A percentile compares a stretch with the other conserved stretches of the same genome.
Evolutionary conservation across 1,284 basidiomycete genomes (phyloP).

Genomic region (Mycosarcoma mackinlayi): DNA sequence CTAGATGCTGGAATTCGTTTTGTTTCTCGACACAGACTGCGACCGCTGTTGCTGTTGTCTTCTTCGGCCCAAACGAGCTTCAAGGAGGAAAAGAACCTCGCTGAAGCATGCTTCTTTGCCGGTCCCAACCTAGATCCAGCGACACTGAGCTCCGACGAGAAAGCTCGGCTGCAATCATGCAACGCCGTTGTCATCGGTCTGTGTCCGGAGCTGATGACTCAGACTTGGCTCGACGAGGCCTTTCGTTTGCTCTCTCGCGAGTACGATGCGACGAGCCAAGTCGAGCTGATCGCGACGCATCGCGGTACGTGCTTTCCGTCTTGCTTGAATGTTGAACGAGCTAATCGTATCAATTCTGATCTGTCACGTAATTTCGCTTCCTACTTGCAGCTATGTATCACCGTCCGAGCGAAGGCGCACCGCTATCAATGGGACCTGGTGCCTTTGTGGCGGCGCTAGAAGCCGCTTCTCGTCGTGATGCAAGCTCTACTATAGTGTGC

Average conservation of each 20-base stretch:
- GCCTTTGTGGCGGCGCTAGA: slow-evolving; percentile 43
- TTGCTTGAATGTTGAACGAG: background rate
- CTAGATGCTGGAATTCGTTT: slow-evolving; percentile 30
- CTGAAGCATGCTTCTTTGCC: slow-evolving; percentile 20
- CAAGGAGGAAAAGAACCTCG: slow-evolving; percentile 1
- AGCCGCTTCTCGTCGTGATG: slow-evolving; percentile 18
- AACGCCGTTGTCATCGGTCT: slow-evolving; percentile 41
- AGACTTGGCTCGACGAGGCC: slow-evolving; percentile 41
- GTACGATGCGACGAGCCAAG: slow-evolving; percentile 14
- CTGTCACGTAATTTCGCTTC: background rate
- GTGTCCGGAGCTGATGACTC: slow-evolving; percentile 45
- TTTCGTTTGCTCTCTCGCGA: slow-evolving; percentile 37
- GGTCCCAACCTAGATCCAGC: slow-evolving; percentile 15
- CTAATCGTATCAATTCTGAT: no score
- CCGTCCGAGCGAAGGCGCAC: slow-evolving; percentile 21
- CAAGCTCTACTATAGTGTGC: slow-evolving; percentile 23
- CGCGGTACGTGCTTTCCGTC: slow-evolving; percentile 27
- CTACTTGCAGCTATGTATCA: slow-evolving; percentile 36
- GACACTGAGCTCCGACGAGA: slow-evolving; percentile 6
- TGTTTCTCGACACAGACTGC: slow-evolving; percentile 16
- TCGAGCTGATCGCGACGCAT: slow-evolving; percentile 40
- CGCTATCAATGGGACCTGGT: slow-evolving; percentile 43
- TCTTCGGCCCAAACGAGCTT: slow-evolving; percentile 28
- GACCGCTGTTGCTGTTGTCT: slow-evolving; percentile 29
- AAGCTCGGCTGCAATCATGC: slow-evolving; percentile 18